Conservation (phyloP, 1,284 basidiomycete genomes). For the Leccinum angustisporum region DNA sequence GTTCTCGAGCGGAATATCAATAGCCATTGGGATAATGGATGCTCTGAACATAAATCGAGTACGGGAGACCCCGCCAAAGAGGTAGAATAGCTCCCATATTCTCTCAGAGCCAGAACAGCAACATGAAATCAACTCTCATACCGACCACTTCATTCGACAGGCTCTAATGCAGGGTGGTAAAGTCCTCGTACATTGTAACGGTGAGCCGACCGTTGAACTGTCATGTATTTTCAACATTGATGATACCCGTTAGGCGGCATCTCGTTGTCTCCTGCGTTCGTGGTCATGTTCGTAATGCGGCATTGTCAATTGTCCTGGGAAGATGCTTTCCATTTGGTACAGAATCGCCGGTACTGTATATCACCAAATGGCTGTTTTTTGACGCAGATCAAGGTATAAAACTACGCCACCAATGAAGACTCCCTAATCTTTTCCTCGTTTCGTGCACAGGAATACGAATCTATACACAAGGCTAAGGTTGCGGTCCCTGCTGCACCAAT, state of each 20-base stretch:
- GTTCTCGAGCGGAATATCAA: no score
- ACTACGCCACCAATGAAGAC: not conserved
- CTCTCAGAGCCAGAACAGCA: no score
- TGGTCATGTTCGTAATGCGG: slow-evolving; percentile 92
- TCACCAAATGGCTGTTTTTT: slow-evolving; percentile 86
- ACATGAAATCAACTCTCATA: no score
- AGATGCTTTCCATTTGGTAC: slow-evolving; percentile 80
- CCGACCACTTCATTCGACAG: slow-evolving; percentile 66
- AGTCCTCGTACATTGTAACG: slow-evolving; percentile 90
- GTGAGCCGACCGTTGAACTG: slow-evolving; percentile 42
- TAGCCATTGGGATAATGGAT: no score
- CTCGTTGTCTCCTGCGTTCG: slow-evolving; percentile 82
- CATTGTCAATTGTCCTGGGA: slow-evolving; percentile 79
- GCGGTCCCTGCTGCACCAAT: slow-evolving; percentile 51
- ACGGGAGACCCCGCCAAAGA: no score
- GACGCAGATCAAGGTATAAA: slow-evolving; percentile 78
- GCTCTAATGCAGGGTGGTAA: slow-evolving; percentile 69
- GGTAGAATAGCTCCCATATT: no score
- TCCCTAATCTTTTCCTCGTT: slow-evolving; percentile 6
- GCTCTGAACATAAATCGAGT: no score
- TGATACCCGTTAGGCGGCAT: slow-evolving; percentile 67
- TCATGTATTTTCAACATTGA: not conserved
- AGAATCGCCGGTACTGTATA: slow-evolving; percentile 89
- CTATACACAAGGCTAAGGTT: slow-evolving; percentile 78
- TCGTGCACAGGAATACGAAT: slow-evolving; percentile 75